These are phyloP conservation scores for Eucalyptus pumila DNA, from an alignment of 345 rosid genomes.

Conservation along the genomic window DNA sequence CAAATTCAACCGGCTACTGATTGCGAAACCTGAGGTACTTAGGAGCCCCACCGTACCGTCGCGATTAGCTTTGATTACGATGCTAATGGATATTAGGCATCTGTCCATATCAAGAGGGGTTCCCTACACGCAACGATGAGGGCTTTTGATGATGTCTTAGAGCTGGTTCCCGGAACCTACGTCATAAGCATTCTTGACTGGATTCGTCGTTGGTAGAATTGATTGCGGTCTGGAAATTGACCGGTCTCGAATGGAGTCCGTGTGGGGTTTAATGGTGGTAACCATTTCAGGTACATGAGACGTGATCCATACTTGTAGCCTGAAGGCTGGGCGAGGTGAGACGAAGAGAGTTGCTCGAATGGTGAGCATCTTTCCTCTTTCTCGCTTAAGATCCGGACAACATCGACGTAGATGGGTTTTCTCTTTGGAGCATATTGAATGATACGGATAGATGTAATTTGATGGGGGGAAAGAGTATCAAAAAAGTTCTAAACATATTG, in stretches of 20 bases:
- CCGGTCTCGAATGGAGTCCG: neutral
- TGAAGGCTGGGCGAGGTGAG: neutral
- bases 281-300: neutral
- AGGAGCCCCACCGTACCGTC: neutral
- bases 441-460: neutral
- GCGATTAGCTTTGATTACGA: neutral
- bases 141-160: neutral
- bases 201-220: neutral
- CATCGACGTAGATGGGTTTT: neutral
- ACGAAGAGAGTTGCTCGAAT: neutral
- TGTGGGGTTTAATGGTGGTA: neutral
- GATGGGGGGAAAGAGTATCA: too few relatives aligned
- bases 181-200: neutral
- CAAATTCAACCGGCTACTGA: neutral
- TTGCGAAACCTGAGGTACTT: neutral
- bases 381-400: neutral
- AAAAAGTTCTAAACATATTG: accelerated
- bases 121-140: neutral
- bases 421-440: neutral
- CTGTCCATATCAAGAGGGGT: neutral
- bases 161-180: neutral
- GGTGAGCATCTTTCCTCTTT: neutral
- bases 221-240: neutral
- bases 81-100: neutral
- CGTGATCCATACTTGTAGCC: neutral